Conservation (phyloP, 768 basidiomycete genomes). For the Coprinopsis sp. region DNA sequence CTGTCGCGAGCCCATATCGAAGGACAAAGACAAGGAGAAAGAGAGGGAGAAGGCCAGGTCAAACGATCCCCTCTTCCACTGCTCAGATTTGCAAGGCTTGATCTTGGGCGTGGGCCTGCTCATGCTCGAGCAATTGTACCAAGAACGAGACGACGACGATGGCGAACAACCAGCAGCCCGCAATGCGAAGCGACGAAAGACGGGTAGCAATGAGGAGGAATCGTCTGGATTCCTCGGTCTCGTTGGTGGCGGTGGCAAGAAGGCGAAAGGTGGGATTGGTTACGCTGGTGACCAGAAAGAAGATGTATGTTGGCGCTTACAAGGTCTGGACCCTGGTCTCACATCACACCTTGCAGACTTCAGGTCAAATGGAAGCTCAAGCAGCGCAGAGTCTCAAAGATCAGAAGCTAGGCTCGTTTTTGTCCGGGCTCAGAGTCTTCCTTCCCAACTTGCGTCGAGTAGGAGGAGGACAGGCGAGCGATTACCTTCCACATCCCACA, state of each 20-base stretch:
- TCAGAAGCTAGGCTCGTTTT: conserved; percentile 61
- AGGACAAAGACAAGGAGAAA: conserved; percentile 38
- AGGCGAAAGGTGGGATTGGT: conserved; percentile 74
- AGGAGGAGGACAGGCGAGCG: conserved; percentile 76
- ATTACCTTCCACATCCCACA: conserved; percentile 90
- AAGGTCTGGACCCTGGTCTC: neutral
- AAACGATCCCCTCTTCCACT: conserved; percentile 75
- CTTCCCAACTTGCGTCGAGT: conserved; percentile 76
- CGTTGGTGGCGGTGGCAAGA: conserved; percentile 46
- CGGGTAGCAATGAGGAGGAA: conserved; percentile 42
- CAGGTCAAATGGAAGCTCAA: conserved; percentile 76
- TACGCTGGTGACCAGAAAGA: conserved; percentile 83
- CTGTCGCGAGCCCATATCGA: conserved; percentile 63
- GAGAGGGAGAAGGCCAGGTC: conserved; percentile 35
- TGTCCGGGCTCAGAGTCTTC: conserved; percentile 72
- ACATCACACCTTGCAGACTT: conserved; percentile 42
- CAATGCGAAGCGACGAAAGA: conserved; percentile 45
- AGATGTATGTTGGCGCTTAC: conserved; percentile 56
- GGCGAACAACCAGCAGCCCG: conserved; percentile 33
- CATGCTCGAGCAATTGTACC: conserved; percentile 75
- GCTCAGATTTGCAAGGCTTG: conserved; percentile 83
- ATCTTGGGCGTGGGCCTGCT: conserved; percentile 87
- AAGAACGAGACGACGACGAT: conserved; percentile 43
- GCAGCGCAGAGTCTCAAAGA: conserved; percentile 73
- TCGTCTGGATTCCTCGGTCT: conserved; percentile 45